Evolutionary conservation across 345 rosid species (phyloP).

Genomic region (Citrus sinensis): DNA sequence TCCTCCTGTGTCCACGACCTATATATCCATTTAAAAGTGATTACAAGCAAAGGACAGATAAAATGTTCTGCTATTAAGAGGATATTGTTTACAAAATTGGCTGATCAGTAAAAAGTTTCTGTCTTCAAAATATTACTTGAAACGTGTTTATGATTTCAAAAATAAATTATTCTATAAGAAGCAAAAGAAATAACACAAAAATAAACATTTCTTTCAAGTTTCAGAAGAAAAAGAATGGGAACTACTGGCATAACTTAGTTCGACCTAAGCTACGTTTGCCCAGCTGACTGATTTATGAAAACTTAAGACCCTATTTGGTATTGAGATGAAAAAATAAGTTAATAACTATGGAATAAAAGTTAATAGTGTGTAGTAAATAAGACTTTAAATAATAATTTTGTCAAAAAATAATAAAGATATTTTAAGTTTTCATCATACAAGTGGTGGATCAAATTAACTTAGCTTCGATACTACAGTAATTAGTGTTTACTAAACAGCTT

Average conservation of each 20-base stretch:
- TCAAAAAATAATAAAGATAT: too few relatives aligned
- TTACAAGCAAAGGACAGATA: slow-evolving; percentile 2
- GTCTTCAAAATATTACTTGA: background rate
- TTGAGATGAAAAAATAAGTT: too few relatives aligned
- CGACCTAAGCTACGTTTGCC: background rate
- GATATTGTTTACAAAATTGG: background rate
- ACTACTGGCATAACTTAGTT: background rate
- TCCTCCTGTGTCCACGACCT: slow-evolving; percentile 55
- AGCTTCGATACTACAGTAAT: too few relatives aligned
- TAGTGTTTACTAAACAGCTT: too few relatives aligned
- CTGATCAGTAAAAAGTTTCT: background rate
- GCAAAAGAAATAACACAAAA: background rate
- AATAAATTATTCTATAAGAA: too few relatives aligned
- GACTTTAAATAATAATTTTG: too few relatives aligned
- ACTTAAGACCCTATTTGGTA: background rate
- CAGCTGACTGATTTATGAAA: background rate
- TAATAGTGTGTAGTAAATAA: too few relatives aligned
- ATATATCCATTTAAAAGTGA: slow-evolving; percentile 16
- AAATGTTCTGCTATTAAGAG: background rate
- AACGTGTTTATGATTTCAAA: background rate
- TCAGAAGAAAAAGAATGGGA: background rate
- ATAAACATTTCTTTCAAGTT: background rate
- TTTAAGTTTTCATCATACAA: too few relatives aligned
- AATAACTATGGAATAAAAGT: too few relatives aligned
- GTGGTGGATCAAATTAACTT: too few relatives aligned